Evolutionary conservation across 176 grass and related monocot species (phyloP).

Genomic region (Neostapfia colusana): DNA sequence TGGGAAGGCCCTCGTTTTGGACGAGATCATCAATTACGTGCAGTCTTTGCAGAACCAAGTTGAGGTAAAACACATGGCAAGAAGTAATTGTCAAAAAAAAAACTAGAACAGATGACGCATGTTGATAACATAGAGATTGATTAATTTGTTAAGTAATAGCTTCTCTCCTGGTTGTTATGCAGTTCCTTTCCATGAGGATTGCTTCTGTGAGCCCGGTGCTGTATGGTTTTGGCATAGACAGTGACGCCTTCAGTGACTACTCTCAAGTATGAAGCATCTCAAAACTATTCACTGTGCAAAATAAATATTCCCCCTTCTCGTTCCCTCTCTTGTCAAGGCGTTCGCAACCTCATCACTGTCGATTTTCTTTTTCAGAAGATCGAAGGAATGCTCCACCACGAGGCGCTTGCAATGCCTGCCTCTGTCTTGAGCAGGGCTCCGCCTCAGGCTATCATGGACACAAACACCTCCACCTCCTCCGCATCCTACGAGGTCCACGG

Average conservation of each 20-base stretch:
- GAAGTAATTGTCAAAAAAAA: not conserved
- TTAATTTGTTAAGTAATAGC: constrained; percentile 2
- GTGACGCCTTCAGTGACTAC: constrained; percentile 49
- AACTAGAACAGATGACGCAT: not conserved
- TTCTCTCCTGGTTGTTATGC: constrained; percentile 26
- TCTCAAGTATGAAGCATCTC: constrained; percentile 41
- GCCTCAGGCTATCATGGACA: constrained; percentile 53
- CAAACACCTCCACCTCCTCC: constrained; percentile 35
- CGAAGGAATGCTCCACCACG: constrained; percentile 57
- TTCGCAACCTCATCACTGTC: not conserved
- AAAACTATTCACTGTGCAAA: not conserved
- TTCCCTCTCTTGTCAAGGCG: not conserved
- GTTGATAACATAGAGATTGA: not conserved
- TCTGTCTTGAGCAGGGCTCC: constrained; percentile 44
- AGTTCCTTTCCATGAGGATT: constrained; percentile 99
- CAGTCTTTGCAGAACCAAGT: constrained; percentile 95
- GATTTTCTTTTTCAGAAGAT: constrained; percentile 51
- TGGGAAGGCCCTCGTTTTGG: constrained; percentile 79
- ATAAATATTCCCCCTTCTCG: not conserved
- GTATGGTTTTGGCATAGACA: constrained; percentile 63
- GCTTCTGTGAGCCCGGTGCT: constrained; percentile 68
- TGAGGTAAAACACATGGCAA: constrained; percentile 49
- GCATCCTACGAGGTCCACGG: constrained; percentile 50
- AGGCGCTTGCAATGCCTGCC: constrained; percentile 42
- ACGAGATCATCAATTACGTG: constrained; percentile 97